Conservation (phyloP, 768 basidiomycete genomes). For the Pleurotus tuber-regium region DNA sequence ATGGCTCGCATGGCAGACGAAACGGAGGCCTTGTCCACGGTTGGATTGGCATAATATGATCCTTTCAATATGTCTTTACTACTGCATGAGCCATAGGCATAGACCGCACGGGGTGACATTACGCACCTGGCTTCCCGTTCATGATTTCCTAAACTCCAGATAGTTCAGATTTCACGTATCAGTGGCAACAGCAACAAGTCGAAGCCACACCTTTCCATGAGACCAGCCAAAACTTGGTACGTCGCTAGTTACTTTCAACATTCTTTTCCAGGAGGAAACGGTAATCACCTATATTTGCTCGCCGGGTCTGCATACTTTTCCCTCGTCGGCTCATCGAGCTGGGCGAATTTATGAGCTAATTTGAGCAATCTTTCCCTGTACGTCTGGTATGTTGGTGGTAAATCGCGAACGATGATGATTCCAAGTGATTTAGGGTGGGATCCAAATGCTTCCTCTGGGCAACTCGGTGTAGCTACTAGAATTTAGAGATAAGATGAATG, state of each 20-base stretch:
- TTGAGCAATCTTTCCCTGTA: conserved; percentile 74
- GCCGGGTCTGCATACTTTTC: conserved; percentile 74
- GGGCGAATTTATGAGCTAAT: conserved; percentile 74
- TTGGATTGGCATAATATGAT: conserved; percentile 90
- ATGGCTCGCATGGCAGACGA: conserved; percentile 46
- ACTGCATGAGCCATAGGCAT: conserved; percentile 10
- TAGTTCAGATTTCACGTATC: conserved; percentile 3
- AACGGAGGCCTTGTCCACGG: conserved; percentile 65
- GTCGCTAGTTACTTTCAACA: neutral
- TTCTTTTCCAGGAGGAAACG: neutral
- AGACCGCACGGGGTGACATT: neutral
- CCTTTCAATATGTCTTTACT: conserved; percentile 78
- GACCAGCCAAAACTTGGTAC: conserved; percentile 97
- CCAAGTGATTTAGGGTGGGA: conserved; percentile 74
- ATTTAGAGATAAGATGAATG: no score
- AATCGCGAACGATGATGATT: conserved; percentile 77
- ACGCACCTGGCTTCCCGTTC: conserved; percentile 83
- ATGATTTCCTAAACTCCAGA: conserved; percentile 70
- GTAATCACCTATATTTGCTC: conserved; percentile 70
- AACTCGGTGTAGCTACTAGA: conserved; percentile 8
- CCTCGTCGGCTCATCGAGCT: conserved; percentile 58
- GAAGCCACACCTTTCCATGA: conserved; percentile 76
- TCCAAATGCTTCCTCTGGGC: conserved; percentile 78
- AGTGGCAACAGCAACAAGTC: neutral
- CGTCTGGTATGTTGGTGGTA: conserved; percentile 61